These are phyloP conservation scores for Cutaneotrichosporon daszewskae DNA, from an alignment of 1,284 basidiomycete genomes.

Conservation along the genomic window DNA sequence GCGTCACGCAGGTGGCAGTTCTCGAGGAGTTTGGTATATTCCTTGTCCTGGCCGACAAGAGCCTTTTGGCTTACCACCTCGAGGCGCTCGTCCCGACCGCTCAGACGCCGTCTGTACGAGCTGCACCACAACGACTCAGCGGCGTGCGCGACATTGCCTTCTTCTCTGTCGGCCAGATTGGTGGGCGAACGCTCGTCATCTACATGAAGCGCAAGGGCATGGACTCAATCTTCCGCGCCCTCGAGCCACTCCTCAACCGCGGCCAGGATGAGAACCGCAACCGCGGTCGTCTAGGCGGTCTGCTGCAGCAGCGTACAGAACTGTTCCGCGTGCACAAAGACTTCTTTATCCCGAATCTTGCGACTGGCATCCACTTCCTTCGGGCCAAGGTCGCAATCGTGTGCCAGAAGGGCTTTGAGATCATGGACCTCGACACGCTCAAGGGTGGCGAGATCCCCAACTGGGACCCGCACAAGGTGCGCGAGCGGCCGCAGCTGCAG, in stretches of 20 bases:
- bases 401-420: slow-evolving; percentile 90
- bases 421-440: slow-evolving; percentile 85
- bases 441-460: slow-evolving; percentile 76
- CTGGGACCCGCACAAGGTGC: slow-evolving; percentile 55
- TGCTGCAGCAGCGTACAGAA: slow-evolving; percentile 72
- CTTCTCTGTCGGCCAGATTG: slow-evolving; percentile 83
- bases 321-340: slow-evolving; percentile 92
- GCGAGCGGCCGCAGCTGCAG: slow-evolving; percentile 65
- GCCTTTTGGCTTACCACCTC: slow-evolving; percentile 73
- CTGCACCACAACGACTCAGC: slow-evolving; percentile 73
- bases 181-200: slow-evolving; percentile 78
- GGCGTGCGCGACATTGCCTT: slow-evolving; percentile 82
- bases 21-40: slow-evolving; percentile 92
- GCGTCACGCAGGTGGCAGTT: slow-evolving; percentile 90
- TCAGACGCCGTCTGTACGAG: slow-evolving; percentile 28
- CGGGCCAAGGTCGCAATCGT: slow-evolving; percentile 86
- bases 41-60: slow-evolving; percentile 79
- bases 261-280: slow-evolving; percentile 65
- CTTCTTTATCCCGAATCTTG: slow-evolving; percentile 86
- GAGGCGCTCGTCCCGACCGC: slow-evolving; percentile 87
- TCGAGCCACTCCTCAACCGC: slow-evolving; percentile 83
- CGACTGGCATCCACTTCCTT: slow-evolving; percentile 81
- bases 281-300: slow-evolving; percentile 58
- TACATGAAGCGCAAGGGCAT: slow-evolving; percentile 93
- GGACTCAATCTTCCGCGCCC: slow-evolving; percentile 85